Base-by-base conservation (phyloP, 1,139 yeast species). In the Sugiyamaella sp. region DNA sequence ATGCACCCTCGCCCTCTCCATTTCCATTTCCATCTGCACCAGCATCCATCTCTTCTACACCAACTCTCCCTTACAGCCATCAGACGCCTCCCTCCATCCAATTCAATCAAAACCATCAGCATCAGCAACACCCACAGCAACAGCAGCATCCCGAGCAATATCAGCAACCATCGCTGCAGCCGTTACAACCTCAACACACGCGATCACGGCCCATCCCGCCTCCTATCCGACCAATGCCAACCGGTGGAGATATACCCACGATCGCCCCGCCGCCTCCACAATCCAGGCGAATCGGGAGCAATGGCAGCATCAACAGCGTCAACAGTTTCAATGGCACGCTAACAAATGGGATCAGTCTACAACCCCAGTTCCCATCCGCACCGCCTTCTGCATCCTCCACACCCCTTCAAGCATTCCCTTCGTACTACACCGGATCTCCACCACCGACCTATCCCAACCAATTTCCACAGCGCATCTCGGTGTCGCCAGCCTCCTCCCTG, bases 221-320 rank as follows among this genome's bases (percentile, higher is more conserved):
- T 4, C 54, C 57, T 2, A 51, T 50, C 16, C 43, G 47, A n/a
- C 54, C 52, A 14, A 38, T 49, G 38, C 29, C 46, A 4, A 24
- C 55, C 4, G 42, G 43, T 2, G 24, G 25, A 16, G 54, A 49
- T 9, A 52, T 57, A 6, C 60, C 62, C 1, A 39, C 52, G 9
- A 56, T 60, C 24, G 54, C 62, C 2, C 63, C 63, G 4, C 63
- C 63, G 5, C 63, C 63, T 14, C 63, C 63, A 10, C 60, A 53
- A 37, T 60, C 63, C 2, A 48, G 65, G 27, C 32, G 64, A 42
- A 25, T 37, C 20, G 40, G 33, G 21, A 52, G 59, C 27, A 39
- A 16, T 12, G 38, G 45, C 6, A 27, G 40, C 24, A 24, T 22
- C 46, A 41, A 29, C 52, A 41, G 25, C 52, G 38, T n/a, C 38